A percentile compares a stretch with the other conserved stretches of the same genome.
These are phyloP conservation scores for Arachis hypogaea DNA, from an alignment of 306 rosid species.

Conservation along the genomic window DNA sequence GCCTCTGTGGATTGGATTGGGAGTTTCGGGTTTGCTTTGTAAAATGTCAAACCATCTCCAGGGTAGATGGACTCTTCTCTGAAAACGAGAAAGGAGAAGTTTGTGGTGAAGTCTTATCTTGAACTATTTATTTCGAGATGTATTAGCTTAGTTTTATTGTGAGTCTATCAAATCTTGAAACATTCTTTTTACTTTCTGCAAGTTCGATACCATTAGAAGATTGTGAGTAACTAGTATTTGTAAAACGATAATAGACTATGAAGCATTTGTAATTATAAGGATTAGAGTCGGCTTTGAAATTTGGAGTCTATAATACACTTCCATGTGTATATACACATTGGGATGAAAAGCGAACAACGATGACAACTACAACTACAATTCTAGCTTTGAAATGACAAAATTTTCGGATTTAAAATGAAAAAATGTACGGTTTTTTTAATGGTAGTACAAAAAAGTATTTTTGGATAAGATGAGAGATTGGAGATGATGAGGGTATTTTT, in stretches of 20 bases:
- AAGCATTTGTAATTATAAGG: constrained; percentile 8
- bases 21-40: constrained; percentile 37
- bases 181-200: background rate
- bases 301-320: no score
- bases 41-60: constrained; percentile 53
- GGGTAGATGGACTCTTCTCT: background rate
- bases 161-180: constrained; percentile 31
- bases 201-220: constrained; percentile 12
- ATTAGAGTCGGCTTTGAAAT: background rate
- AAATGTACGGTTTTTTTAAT: no score
- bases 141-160: background rate
- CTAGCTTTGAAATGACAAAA: no score
- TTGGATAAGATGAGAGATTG: no score
- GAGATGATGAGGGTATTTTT: no score
- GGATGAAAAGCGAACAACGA: no score
- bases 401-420: no score
- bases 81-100: constrained; percentile 43
- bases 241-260: background rate
- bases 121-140: constrained; percentile 43
- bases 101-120: constrained; percentile 40
- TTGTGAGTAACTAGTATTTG: background rate
- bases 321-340: no score
- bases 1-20: background rate
- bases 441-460: no score
- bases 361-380: no score